Percentiles rank a stretch among this genome's conserved stretches.
Conservation (phyloP, 2,329 filamentous ascomycete genomes). For the Alternaria consortialis region DNA sequence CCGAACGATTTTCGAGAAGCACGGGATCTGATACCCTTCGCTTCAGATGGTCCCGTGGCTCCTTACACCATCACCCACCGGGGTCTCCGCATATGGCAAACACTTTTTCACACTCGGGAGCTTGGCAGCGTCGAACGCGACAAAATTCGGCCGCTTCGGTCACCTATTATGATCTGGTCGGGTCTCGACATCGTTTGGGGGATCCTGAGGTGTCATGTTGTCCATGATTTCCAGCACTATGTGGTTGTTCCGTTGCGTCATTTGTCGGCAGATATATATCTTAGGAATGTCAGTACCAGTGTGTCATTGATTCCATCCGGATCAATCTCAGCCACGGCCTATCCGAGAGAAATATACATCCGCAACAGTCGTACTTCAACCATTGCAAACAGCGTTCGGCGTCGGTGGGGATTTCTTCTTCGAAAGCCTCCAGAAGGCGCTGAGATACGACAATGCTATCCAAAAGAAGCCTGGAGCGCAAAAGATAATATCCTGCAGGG, state of each 20-base stretch:
- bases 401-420: conserved; percentile 23
- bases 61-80: conserved; percentile 26
- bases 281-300: conserved; percentile 12
- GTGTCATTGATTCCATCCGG: conserved; percentile 5
- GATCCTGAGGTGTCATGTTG: background rate
- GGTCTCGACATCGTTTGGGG: background rate
- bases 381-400: conserved; percentile 10
- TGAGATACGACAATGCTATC: background rate
- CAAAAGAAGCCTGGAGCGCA: conserved; percentile 15
- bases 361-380: conserved; percentile 14
- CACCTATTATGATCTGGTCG: background rate
- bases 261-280: conserved; percentile 10
- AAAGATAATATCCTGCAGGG: conserved; percentile 21
- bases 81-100: conserved; percentile 21
- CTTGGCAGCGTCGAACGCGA: background rate
- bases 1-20: conserved; percentile 22
- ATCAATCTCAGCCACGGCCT: background rate
- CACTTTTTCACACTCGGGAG: conserved; percentile 1
- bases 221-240: background rate
- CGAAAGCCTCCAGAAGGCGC: conserved; percentile 6
- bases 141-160: conserved; percentile 5
- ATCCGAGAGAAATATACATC: conserved; percentile 20
- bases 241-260: background rate
- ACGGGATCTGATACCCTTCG: conserved; percentile 13
- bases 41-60: conserved; percentile 12